A percentile compares a stretch with the other conserved stretches of the same genome.
Conservation (phyloP, 2,329 filamentous ascomycete genomes). For the Shiraia sp. region DNA sequence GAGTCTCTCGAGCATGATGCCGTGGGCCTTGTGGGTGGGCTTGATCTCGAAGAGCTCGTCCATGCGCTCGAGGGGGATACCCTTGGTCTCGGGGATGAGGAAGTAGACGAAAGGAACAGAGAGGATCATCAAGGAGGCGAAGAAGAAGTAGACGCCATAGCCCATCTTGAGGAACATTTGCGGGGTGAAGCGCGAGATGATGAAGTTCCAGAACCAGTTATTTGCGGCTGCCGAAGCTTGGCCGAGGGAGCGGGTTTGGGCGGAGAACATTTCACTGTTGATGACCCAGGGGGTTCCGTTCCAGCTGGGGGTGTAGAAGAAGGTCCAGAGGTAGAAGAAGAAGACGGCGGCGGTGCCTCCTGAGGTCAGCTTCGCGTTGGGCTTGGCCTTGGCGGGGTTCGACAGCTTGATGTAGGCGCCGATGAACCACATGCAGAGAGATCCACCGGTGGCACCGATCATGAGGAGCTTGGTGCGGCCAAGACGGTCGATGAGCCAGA, state of each 20-base stretch:
- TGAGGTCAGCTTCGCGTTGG: constrained; percentile 39
- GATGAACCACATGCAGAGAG: constrained; percentile 67
- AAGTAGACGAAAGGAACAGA: constrained; percentile 53
- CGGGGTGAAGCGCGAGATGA: constrained; percentile 68
- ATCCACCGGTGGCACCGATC: constrained; percentile 65
- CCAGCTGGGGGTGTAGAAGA: constrained; percentile 71
- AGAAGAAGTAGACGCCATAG: constrained; percentile 51
- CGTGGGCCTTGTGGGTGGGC: constrained; percentile 45
- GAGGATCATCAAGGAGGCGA: constrained; percentile 53
- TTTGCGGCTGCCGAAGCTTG: constrained; percentile 72
- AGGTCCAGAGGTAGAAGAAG: constrained; percentile 77
- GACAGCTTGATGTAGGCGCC: constrained; percentile 63
- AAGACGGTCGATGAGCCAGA: constrained; percentile 68
- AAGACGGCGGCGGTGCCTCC: constrained; percentile 66
- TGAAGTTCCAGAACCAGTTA: constrained; percentile 76
- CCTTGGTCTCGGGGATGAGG: constrained; percentile 50
- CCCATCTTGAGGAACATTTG: constrained; percentile 60
- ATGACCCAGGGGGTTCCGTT: constrained; percentile 77
- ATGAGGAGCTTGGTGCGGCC: constrained; percentile 68
- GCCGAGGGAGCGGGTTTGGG: constrained; percentile 66
- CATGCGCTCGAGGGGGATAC: constrained; percentile 52
- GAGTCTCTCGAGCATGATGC: constrained; percentile 45
- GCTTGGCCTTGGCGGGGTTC: constrained; percentile 37
- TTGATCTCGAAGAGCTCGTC: constrained; percentile 47
- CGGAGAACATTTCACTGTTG: constrained; percentile 74